Conservation (phyloP, 768 basidiomycete genomes). For the Pholiota conissans region DNA sequence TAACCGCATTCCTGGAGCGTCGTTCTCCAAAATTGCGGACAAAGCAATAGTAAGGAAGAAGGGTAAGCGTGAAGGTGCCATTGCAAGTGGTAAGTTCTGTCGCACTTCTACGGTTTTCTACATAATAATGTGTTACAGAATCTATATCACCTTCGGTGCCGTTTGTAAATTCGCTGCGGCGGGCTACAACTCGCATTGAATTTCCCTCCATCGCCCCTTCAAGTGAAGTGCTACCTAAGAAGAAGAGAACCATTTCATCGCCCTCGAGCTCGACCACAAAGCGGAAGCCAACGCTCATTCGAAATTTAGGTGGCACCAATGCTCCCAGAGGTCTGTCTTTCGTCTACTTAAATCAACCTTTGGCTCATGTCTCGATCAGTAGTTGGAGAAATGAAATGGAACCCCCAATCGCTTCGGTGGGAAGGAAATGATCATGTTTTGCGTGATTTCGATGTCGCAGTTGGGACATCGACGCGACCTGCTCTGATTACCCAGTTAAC, state of each 20-base stretch:
- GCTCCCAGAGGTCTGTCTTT: conserved; percentile 69
- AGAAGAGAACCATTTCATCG: conserved; percentile 53
- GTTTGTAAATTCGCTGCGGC: conserved; percentile 55
- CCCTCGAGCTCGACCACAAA: conserved; percentile 42
- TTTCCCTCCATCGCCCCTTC: conserved; percentile 39
- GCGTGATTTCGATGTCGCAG: conserved; percentile 85
- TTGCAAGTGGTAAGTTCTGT: conserved; percentile 40
- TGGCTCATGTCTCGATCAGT: conserved; percentile 46
- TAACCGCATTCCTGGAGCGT: conserved; percentile 60
- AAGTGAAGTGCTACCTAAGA: conserved; percentile 41
- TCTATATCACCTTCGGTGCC: conserved; percentile 32
- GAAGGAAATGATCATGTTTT: conserved; percentile 95
- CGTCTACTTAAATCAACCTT: background rate
- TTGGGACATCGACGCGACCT: conserved; percentile 84
- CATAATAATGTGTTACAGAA: conserved; percentile 20
- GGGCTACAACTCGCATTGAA: conserved; percentile 55
- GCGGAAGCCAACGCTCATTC: conserved; percentile 85
- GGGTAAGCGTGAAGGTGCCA: conserved; percentile 45
- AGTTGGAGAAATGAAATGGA: conserved; percentile 97
- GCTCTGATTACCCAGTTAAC: conserved; percentile 95
- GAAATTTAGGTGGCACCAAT: conserved; percentile 69
- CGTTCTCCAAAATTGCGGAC: conserved; percentile 41
- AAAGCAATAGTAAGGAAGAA: conserved; percentile 63
- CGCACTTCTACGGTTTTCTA: conserved; percentile 3
- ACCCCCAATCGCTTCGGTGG: conserved; percentile 87